phyloP scores from a whole-genome alignment of 352 stramenopile species.

The Pythium scleroteichum region DNA sequence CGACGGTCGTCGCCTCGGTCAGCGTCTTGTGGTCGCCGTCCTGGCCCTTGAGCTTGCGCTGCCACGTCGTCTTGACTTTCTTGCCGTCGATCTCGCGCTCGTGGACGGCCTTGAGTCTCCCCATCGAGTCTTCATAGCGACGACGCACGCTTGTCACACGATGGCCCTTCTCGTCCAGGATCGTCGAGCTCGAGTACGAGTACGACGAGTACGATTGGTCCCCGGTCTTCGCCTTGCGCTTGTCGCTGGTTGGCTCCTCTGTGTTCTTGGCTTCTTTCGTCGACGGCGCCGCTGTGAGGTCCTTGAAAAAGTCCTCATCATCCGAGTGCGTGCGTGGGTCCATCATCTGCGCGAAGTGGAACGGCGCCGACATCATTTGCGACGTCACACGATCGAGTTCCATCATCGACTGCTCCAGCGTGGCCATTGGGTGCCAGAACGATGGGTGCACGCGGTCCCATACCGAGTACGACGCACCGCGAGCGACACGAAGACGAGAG shows the following conservation, averaged over 20 bases:
- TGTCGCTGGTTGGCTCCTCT: neutral
- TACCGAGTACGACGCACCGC: slow-evolving; percentile 32
- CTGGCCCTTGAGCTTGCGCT: slow-evolving; percentile 45
- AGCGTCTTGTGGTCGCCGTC: slow-evolving; percentile 51
- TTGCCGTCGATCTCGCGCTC: slow-evolving; percentile 69
- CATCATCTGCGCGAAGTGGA: slow-evolving; percentile 15
- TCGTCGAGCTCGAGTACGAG: slow-evolving; percentile 59
- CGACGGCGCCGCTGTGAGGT: slow-evolving; percentile 51
- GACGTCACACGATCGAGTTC: slow-evolving; percentile 53
- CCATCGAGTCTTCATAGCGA: slow-evolving; percentile 78
- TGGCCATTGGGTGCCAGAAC: slow-evolving; percentile 60
- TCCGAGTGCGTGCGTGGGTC: slow-evolving; percentile 32
- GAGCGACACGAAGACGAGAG: slow-evolving; percentile 17
- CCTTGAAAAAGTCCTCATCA: slow-evolving; percentile 58
- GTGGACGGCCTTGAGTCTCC: slow-evolving; percentile 65
- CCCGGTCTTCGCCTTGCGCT: neutral
- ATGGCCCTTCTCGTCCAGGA: slow-evolving; percentile 62
- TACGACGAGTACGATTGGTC: slow-evolving; percentile 40
- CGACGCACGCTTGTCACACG: slow-evolving; percentile 51
- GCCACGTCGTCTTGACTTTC: slow-evolving; percentile 59
- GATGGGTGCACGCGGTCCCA: slow-evolving; percentile 56
- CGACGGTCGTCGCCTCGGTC: slow-evolving; percentile 38
- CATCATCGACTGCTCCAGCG: slow-evolving; percentile 72
- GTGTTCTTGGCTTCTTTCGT: slow-evolving; percentile 25
- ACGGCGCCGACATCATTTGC: slow-evolving; percentile 29